These are phyloP conservation scores for Boletus insuetus DNA, from an alignment of 768 basidiomycete species.

Conservation along the genomic window DNA sequence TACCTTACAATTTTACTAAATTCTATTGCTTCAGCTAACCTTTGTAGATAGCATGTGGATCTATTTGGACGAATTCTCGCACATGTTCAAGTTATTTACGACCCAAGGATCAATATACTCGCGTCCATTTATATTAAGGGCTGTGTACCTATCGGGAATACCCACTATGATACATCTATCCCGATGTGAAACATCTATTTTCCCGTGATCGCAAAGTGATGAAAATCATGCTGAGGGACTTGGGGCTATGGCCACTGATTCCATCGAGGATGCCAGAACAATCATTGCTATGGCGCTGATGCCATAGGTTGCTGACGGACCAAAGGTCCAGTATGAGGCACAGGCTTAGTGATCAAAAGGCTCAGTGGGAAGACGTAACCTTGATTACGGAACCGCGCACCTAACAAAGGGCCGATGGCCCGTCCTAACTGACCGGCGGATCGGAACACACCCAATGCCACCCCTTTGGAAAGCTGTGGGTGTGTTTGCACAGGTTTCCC, in stretches of 20 bases:
- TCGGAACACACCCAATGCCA: conserved; percentile 81
- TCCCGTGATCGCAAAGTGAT: background rate
- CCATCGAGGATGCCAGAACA: conserved; percentile 57
- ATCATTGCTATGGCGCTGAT: conserved; percentile 65
- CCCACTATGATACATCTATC: background rate
- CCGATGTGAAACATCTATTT: conserved; percentile 3
- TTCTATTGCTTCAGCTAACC: conserved; percentile 34
- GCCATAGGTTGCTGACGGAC: conserved; percentile 74
- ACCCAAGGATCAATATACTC: background rate
- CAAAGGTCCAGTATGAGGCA: conserved; percentile 86
- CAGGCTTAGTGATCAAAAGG: conserved; percentile 52
- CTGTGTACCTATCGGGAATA: background rate
- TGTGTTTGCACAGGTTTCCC: conserved; percentile 55
- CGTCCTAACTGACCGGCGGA: conserved; percentile 94
- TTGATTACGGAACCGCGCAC: conserved; percentile 39
- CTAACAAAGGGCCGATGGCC: conserved; percentile 89
- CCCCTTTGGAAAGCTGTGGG: conserved; percentile 76
- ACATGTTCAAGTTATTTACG: conserved; percentile 13
- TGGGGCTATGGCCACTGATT: conserved; percentile 34
- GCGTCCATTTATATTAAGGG: conserved; percentile 2
- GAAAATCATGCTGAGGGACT: conserved; percentile 12
- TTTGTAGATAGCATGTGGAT: conserved; percentile 19
- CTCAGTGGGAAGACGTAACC: conserved; percentile 5
- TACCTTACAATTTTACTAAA: conserved; percentile 28
- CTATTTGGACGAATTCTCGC: conserved; percentile 10